Evolutionary conservation across 768 basidiomycete species (phyloP), one percentile per base, ranked within the genome.

Genomic region (Wakefieldia striispora): DNA sequence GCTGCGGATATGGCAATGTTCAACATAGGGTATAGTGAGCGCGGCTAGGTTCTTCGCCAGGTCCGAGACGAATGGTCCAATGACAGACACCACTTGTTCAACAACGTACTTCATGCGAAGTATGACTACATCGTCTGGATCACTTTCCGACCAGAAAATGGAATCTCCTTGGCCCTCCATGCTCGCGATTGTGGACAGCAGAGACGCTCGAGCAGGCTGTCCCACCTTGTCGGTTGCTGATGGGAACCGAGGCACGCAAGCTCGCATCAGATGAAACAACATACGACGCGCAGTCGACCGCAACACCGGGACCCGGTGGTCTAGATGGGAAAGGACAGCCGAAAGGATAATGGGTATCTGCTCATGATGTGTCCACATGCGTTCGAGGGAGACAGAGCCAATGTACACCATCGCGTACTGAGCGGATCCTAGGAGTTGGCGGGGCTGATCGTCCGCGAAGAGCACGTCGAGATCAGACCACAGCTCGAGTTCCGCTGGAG

Each of bases 371-470:
- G 88, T 86, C 88, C 89, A 91, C 55, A 80, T 82, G 26, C 85
- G 80, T 54, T 88, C 84, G 24, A 91, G 68, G 0, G 87, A 81
- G 29, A 87, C 77, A 54, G 93, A 89, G 3, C 83, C 79, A 23
- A 95, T 69, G 62, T 94, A 93, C 9, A 95, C 74, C 70, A 93
- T 81, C 1, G 94, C 92, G 62, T 90, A 90, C 62, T 95, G 93
- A 13, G 90, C 91, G 0, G 89, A 82, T 14, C 89, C 88, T 43
- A 95, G 72, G 3, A 81, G 72, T 40, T 87, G 70, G 27, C 84
- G 73, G 11, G 88, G 86, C 53, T 86, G 80, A 50, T 83, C 83
- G 1, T 72, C 68, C 4, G 78, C 81, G 64, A 89, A 93, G 34
- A 91, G 64, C 10, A 82, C 79, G 56, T 88, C 87, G 17, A 94